phyloP scores from a whole-genome alignment of 2,329 filamentous ascomycete genomes.

The Colletotrichum musae region DNA sequence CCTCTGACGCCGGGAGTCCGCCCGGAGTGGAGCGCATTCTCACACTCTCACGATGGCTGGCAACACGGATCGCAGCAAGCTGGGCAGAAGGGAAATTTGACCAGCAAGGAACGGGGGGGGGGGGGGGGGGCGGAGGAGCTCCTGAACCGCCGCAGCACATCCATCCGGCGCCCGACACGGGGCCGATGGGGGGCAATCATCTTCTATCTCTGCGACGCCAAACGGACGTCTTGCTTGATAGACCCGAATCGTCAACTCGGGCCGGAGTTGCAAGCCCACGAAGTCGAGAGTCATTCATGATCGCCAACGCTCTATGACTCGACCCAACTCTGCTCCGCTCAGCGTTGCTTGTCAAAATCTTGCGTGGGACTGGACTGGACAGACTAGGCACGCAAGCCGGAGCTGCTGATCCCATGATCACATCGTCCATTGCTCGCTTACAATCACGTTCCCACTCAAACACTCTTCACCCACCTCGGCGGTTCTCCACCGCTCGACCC shows the following conservation, averaged over 20 bases:
- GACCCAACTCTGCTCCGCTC: background rate
- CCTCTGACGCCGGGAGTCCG: conserved; percentile 11
- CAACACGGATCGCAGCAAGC: conserved; percentile 1
- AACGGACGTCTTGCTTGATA: conserved; percentile 18
- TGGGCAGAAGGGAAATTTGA: background rate
- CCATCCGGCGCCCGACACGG: conserved; percentile 26
- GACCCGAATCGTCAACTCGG: conserved; percentile 6
- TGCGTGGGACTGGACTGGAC: too few relatives aligned
- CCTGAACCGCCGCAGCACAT: background rate
- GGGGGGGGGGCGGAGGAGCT: too few relatives aligned
- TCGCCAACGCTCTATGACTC: too few relatives aligned
- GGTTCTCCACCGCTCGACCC: conserved; percentile 24
- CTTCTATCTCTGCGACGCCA: conserved; percentile 23
- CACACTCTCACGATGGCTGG: too few relatives aligned
- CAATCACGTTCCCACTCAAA: conserved; percentile 5
- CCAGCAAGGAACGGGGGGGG: conserved; percentile 11
- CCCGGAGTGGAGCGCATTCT: background rate
- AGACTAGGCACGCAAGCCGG: too few relatives aligned
- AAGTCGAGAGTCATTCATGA: background rate
- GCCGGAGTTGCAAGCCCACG: background rate
- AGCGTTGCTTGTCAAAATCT: background rate
- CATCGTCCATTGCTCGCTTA: conserved; percentile 1
- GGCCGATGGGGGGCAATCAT: conserved; percentile 17
- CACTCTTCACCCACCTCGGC: conserved; percentile 10
- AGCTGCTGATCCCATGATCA: conserved; percentile 1